Percentiles rank a stretch among this genome's conserved stretches.
phyloP scores from a whole-genome alignment of 345 rosid genomes.

The Eucalyptus erythrocorys region DNA sequence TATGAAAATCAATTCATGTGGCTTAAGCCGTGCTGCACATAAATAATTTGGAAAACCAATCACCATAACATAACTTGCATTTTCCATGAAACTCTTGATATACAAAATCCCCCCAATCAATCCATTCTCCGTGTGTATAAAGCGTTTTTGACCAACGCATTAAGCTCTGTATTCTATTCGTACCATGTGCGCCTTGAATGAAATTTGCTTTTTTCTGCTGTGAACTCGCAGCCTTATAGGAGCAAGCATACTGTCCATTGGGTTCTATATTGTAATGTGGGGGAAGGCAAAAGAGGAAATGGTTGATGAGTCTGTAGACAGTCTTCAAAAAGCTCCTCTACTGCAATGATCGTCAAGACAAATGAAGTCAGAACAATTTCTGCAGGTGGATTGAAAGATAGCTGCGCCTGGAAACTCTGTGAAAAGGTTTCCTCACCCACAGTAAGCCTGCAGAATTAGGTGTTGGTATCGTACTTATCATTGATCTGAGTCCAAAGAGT shows the following conservation, averaged over 20 bases:
- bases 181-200: background rate
- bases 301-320: background rate
- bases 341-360: background rate
- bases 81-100: no score
- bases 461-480: background rate
- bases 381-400: background rate
- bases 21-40: background rate
- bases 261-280: constrained; percentile 22
- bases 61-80: background rate
- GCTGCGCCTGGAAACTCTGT: background rate
- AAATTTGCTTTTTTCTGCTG: background rate
- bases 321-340: constrained; percentile 2
- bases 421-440: background rate
- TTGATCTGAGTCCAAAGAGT: background rate
- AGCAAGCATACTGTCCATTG: constrained; percentile 2
- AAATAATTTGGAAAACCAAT: background rate
- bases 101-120: no score
- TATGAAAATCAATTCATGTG: background rate
- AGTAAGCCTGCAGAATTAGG: background rate
- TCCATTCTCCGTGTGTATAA: no score
- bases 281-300: constrained; percentile 18
- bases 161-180: background rate
- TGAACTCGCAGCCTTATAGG: constrained; percentile 10
- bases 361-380: background rate
- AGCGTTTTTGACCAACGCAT: background rate